Percentiles rank a stretch among this genome's conserved stretches.
phyloP scores from a whole-genome alignment of 1,284 basidiomycete genomes.

The Heimioporus retisporus region DNA sequence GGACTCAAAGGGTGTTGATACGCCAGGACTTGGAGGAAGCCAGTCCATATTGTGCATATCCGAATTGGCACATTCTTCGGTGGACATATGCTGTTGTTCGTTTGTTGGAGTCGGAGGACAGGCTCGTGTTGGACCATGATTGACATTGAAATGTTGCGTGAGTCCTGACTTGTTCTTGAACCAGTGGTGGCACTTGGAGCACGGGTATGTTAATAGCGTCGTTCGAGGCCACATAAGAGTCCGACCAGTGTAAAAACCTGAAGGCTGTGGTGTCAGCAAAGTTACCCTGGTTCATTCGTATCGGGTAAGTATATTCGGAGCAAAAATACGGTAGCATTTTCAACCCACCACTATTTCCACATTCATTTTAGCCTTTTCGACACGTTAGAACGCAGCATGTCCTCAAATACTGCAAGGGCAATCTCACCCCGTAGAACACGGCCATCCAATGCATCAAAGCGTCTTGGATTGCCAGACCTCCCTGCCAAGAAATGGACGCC shows the following conservation, averaged over 20 bases:
- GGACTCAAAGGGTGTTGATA: background rate
- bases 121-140: background rate
- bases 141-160: background rate
- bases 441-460: background rate
- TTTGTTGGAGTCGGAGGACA: background rate
- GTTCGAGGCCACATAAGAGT: background rate
- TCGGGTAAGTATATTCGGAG: background rate
- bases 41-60: background rate
- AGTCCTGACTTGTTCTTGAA: conserved; percentile 2
- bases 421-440: background rate
- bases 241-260: too few relatives aligned
- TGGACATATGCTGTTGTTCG: background rate
- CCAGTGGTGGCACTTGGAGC: background rate
- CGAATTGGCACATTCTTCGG: background rate
- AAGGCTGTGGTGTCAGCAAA: background rate
- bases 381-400: too few relatives aligned
- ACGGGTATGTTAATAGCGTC: background rate
- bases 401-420: too few relatives aligned
- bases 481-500: background rate
- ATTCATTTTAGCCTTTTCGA: background rate
- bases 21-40: background rate
- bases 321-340: background rate
- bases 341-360: background rate
- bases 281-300: background rate
- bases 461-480: background rate